These are phyloP conservation scores for Phylloporus sp. DNA, from an alignment of 768 basidiomycete genomes.

Conservation along the genomic window DNA sequence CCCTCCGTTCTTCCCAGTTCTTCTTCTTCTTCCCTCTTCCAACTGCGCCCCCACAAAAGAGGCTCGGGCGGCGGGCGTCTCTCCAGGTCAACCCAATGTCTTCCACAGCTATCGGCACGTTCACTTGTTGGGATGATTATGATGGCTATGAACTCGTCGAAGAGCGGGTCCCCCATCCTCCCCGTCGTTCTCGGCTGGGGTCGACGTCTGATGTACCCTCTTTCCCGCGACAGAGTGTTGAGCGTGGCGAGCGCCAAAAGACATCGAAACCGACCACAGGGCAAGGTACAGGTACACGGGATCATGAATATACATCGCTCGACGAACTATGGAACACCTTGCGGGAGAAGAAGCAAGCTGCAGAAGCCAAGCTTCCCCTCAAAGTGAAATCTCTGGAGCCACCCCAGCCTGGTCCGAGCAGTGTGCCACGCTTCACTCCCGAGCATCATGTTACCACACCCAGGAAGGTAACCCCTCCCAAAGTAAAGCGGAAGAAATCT, in stretches of 20 bases:
- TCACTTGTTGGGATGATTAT: constrained; percentile 32
- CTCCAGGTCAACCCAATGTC: constrained; percentile 22
- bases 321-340: constrained; percentile 64
- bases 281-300: constrained; percentile 13
- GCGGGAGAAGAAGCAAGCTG: constrained; percentile 57
- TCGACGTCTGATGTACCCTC: constrained; percentile 17
- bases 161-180: constrained; percentile 12
- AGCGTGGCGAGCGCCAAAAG: constrained; percentile 23
- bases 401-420: constrained; percentile 20
- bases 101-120: constrained; percentile 31
- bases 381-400: constrained; percentile 66
- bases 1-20: constrained; percentile 12
- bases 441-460: constrained; percentile 21
- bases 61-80: constrained; percentile 17
- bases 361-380: constrained; percentile 61
- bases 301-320: constrained; percentile 33
- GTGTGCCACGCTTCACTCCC: constrained; percentile 19
- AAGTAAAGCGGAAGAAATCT: constrained; percentile 56
- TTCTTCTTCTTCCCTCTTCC: constrained; percentile 15
- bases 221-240: constrained; percentile 10
- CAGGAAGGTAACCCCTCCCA: constrained; percentile 33
- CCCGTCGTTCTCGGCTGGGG: constrained; percentile 19
- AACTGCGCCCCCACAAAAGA: constrained; percentile 20
- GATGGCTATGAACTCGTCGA: constrained; percentile 24
- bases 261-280: constrained; percentile 11